Conservation (phyloP, 1,284 basidiomycete genomes). For the Naganishia sp. region DNA sequence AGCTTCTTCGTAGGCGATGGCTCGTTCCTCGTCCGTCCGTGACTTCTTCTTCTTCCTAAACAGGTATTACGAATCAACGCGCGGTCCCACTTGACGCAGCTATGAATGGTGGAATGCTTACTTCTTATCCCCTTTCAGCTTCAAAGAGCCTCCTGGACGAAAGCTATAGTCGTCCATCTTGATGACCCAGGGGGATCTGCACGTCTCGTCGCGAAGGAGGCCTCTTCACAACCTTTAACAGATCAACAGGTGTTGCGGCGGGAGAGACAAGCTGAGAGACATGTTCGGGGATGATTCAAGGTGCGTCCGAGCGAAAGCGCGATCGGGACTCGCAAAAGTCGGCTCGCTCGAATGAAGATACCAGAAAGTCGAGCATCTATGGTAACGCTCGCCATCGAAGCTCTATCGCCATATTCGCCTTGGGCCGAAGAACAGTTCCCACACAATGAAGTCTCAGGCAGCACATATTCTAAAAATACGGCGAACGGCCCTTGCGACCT, state of each 20-base stretch:
- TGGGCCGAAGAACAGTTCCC: not conserved
- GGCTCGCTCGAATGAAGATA: slow-evolving; percentile 15
- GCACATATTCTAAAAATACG: slow-evolving; percentile 21
- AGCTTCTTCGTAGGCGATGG: slow-evolving; percentile 12
- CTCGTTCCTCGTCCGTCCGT: slow-evolving; percentile 24
- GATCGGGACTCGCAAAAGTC: slow-evolving; percentile 14
- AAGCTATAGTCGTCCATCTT: slow-evolving; percentile 32
- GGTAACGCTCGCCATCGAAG: not conserved
- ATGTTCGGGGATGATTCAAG: not conserved
- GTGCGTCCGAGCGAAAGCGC: not conserved
- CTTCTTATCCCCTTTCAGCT: slow-evolving; percentile 35
- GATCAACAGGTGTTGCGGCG: too few relatives aligned
- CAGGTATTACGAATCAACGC: not conserved
- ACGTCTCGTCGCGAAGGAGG: not conserved
- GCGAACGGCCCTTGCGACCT: slow-evolving; percentile 4
- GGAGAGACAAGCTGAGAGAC: too few relatives aligned
- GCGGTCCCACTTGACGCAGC: not conserved
- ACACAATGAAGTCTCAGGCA: slow-evolving; percentile 24
- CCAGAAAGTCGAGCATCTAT: slow-evolving; percentile 6
- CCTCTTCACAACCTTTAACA: too few relatives aligned
- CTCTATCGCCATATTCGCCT: not conserved
- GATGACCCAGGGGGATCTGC: not conserved
- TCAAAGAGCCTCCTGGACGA: slow-evolving; percentile 33
- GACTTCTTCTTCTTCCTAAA: slow-evolving; percentile 32
- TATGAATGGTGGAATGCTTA: not conserved